Percentiles rank a stretch among this genome's conserved stretches.
Conservation (phyloP, 805 yeast genomes). For the Lachancea nothofagi region DNA sequence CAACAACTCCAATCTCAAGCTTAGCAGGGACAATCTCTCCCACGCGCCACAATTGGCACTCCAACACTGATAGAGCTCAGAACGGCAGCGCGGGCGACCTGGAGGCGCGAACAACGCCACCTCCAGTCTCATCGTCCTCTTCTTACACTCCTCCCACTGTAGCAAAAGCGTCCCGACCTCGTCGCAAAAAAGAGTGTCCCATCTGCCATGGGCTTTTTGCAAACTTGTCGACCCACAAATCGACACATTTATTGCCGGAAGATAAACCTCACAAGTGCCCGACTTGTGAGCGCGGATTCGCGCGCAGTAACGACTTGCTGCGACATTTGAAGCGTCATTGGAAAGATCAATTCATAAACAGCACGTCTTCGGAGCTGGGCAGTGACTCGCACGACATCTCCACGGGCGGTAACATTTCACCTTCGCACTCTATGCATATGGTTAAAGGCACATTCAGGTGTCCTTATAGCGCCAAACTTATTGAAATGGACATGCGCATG, state of each 20-base stretch:
- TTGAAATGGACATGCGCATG: slow-evolving; percentile 28
- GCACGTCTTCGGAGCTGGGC: slow-evolving; percentile 4
- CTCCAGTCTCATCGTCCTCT: too few species aligned
- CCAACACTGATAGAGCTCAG: too few species aligned
- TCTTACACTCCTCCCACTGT: background rate
- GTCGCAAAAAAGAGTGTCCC: slow-evolving; percentile 69
- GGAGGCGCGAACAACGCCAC: background rate
- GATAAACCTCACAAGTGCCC: slow-evolving; percentile 74
- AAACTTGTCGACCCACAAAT: slow-evolving; percentile 77
- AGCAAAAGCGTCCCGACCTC: slow-evolving; percentile 32
- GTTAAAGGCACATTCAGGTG: slow-evolving; percentile 56
- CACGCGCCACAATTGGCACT: too few species aligned
- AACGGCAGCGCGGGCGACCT: background rate
- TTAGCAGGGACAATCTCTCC: too few species aligned
- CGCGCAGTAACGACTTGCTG: slow-evolving; percentile 78
- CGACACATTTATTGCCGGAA: slow-evolving; percentile 68
- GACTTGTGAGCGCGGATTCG: slow-evolving; percentile 78
- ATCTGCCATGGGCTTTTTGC: slow-evolving; percentile 63
- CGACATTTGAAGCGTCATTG: slow-evolving; percentile 84
- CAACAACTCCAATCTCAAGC: too few species aligned
- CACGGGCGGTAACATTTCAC: background rate
- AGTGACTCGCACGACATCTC: background rate
- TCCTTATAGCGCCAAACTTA: slow-evolving; percentile 47
- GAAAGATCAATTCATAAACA: slow-evolving; percentile 44
- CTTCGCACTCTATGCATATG: slow-evolving; percentile 24